Evolutionary conservation across 2,329 filamentous ascomycete genomes (phyloP), one percentile per base, ranked within the genome.

Genomic region (Gremmenia infestans): DNA sequence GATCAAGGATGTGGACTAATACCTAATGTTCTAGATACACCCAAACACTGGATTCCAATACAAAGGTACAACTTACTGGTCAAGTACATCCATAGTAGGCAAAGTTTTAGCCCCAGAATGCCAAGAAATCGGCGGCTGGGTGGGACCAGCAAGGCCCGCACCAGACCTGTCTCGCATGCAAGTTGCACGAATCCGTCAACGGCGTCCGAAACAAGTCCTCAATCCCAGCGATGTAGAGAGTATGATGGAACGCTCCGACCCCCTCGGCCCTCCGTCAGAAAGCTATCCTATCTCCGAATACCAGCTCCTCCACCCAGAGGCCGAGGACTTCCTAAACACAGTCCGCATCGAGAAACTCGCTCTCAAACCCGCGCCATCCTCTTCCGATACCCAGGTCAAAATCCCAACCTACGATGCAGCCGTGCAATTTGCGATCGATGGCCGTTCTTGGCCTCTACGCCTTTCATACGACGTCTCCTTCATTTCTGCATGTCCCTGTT

Each of bases 31-130:
- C 42, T 25, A 45, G 42, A 78, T 86, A 62, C 80, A 86, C 56
- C 85, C 86, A 0, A 77, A 85, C 62, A 85, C 84, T 60, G 88
- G 88, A 15, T 90, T 91, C 66, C 88, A 91, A 72, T 90, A 91
- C 68, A 84, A 85, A 64, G 85, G 83, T 55, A 86, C 87, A 67
- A 91, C 88, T 1, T 91, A 91, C 74, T 91, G 88, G 88, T 83
- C 86, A 3, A 81, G 83, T 12, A 76, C 80, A 19, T 87, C 81
- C 63, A 87, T 91, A 55, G 84, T 91, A 2, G 88, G 87, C 39
- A 91, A 89, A 67, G 87, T 91, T 2, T 75, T 91, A 7, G 86
- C 83, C 40, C 84, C 87, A 23, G 89, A 87, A 0, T 89, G 88
- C 63, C 81, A 80, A 60, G 80, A 86, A 53, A 78, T 88, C 19